Evolutionary conservation across 352 stramenopile species (phyloP), one percentile per base, ranked within the genome.

Genomic region (Pythium sp.): DNA sequence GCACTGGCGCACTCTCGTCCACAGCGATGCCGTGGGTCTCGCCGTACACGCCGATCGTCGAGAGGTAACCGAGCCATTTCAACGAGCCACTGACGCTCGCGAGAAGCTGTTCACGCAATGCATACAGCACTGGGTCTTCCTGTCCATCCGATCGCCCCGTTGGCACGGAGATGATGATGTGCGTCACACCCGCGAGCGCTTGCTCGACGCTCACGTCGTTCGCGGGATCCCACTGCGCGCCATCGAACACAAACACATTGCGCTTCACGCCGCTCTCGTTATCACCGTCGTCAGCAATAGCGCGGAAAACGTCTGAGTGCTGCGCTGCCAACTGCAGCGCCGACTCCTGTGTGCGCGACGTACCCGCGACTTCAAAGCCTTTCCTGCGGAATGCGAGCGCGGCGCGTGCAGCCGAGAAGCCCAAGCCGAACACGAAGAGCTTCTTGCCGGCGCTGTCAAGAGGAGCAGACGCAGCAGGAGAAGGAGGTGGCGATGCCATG

Each of bases 41-140:
- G 15, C 93, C 93, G 69, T 98, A 98, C n/a, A 98, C 93, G n/a
- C 89, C 88, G 62, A 96, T 97, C 28, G 91, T 97, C 36, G 93
- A 98, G 53, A 97, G 73, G 71, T 98, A 98, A 14, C 77, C 93
- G 55, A 96, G 71, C 92, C 92, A 98, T 30, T 80, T 65, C n/a
- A 96, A 69, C 59, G 77, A 88, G 46, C 71, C 58, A 36, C 76
- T 68, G 7, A 82, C 77, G 5, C 63, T 73, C 30, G 60, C 64
- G 32, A 93, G 18, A 8, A 95, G 70, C 6, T 67, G 47, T 7
- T 80, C 67, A 22, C 76, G 64, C 5, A 94, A 53, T 30, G 71
- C 76, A 36, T 77, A 75, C 0, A 97, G 70, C 55, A 97, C 90
- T 0, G 87, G 85, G 70, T 97, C 91, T 26, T 82, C 79, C 41